Evolutionary conservation across 2,329 filamentous ascomycete genomes (phyloP).

Genomic region (Xylaria sp.): DNA sequence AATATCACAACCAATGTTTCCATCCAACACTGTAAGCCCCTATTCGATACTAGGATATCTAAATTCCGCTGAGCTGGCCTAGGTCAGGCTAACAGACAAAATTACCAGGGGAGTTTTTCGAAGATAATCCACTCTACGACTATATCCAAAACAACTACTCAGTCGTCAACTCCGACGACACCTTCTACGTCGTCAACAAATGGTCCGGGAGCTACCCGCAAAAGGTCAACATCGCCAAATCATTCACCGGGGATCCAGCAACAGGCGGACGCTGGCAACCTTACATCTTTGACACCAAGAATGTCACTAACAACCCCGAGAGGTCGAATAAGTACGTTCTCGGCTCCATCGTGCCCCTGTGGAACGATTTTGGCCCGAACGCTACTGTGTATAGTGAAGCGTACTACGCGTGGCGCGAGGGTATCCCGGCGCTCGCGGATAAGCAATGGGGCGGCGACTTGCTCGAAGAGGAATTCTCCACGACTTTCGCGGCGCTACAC

Average conservation of each 20-base stretch:
- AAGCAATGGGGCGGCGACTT: conserved; percentile 60
- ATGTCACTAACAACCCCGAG: conserved; percentile 54
- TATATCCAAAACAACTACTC: conserved; percentile 53
- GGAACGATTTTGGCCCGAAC: conserved; percentile 62
- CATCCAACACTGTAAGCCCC: conserved; percentile 54
- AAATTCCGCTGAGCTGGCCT: no score
- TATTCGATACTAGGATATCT: no score
- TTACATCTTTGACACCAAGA: conserved; percentile 55
- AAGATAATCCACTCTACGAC: conserved; percentile 54
- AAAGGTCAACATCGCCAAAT: conserved; percentile 52
- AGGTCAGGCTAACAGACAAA: no score
- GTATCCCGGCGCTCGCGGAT: conserved; percentile 56
- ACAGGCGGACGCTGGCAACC: conserved; percentile 53
- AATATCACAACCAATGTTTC: conserved; percentile 53
- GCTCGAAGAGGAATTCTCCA: conserved; percentile 46
- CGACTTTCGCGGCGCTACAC: conserved; percentile 47
- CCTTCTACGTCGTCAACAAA: conserved; percentile 58
- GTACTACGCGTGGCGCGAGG: conserved; percentile 57
- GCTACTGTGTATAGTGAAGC: conserved; percentile 57
- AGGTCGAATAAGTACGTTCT: conserved; percentile 48
- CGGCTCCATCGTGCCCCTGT: conserved; percentile 56
- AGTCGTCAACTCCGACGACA: conserved; percentile 60
- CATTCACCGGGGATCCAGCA: conserved; percentile 51
- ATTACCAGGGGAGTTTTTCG: conserved; percentile 52
- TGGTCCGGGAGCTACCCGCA: conserved; percentile 53